Evolutionary conservation across 805 yeast species (phyloP).

Genomic region (Schwanniomyces vanrijiae): DNA sequence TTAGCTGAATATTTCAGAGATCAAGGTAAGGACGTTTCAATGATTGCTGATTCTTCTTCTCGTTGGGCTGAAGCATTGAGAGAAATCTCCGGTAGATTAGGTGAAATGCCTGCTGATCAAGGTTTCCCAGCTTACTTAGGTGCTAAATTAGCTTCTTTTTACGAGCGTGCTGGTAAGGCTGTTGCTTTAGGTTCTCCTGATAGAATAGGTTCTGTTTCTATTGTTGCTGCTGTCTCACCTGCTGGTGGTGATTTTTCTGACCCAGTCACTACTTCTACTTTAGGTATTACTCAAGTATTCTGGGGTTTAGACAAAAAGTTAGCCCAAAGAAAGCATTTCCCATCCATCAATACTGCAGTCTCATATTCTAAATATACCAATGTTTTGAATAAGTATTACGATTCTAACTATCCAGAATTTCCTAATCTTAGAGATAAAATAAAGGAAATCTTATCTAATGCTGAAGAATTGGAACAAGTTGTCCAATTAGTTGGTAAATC

Average conservation of each 20-base stretch:
- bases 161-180: slow-evolving; percentile 99
- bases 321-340: slow-evolving; percentile 99
- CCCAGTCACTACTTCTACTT: slow-evolving; percentile 97
- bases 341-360: slow-evolving; percentile 93
- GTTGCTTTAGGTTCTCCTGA: slow-evolving; percentile 94
- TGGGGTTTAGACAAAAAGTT: slow-evolving; percentile 99
- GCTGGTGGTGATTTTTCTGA: slow-evolving; percentile 99
- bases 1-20: slow-evolving; percentile 99
- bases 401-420: slow-evolving; percentile 84
- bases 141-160: slow-evolving; percentile 97
- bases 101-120: slow-evolving; percentile 99
- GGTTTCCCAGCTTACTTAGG: slow-evolving; percentile 99
- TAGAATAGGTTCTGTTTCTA: slow-evolving; percentile 97
- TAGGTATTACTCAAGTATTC: slow-evolving; percentile 99
- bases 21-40: slow-evolving; percentile 97
- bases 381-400: slow-evolving; percentile 84
- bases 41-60: slow-evolving; percentile 99
- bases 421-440: slow-evolving; percentile 87
- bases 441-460: slow-evolving; percentile 91
- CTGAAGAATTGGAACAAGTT: slow-evolving; percentile 98
- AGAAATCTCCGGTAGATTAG: slow-evolving; percentile 99
- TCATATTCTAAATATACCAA: slow-evolving; percentile 96
- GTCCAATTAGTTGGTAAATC: slow-evolving; percentile 99
- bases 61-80: slow-evolving; percentile 99
- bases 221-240: slow-evolving; percentile 98